Percentiles rank a stretch among this genome's conserved stretches.
These are phyloP conservation scores for Cutaneotrichosporon curvatum DNA, from an alignment of 1,284 basidiomycete genomes.

Conservation along the genomic window DNA sequence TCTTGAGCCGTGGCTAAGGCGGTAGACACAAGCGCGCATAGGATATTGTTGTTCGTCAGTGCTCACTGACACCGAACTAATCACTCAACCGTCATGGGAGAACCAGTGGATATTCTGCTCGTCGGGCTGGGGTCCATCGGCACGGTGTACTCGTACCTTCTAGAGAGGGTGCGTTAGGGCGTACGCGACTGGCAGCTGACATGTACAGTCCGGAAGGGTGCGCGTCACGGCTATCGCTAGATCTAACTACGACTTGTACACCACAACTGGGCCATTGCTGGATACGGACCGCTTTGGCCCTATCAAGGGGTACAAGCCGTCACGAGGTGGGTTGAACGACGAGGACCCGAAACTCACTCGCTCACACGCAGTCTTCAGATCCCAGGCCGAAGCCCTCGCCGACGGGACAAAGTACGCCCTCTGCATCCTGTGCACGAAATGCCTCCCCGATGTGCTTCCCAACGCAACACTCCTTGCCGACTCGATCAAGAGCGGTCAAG, in stretches of 20 bases:
- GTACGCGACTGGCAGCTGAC: background rate
- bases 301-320: conserved; percentile 56
- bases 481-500: conserved; percentile 53
- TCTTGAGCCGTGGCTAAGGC: too few relatives aligned
- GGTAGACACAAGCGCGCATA: too few relatives aligned
- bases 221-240: conserved; percentile 67
- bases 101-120: conserved; percentile 43
- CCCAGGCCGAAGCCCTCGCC: conserved; percentile 53
- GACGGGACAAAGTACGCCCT: conserved; percentile 56
- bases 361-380: conserved; percentile 52
- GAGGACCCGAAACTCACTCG: background rate
- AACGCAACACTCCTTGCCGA: conserved; percentile 58
- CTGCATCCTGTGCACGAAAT: conserved; percentile 65
- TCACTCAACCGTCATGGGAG: conserved; percentile 2
- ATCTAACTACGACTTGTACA: conserved; percentile 60
- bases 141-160: conserved; percentile 55
- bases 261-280: conserved; percentile 52
- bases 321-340: conserved; percentile 49
- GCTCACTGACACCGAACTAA: too few relatives aligned
- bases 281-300: conserved; percentile 57
- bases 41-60: too few relatives aligned
- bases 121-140: conserved; percentile 52
- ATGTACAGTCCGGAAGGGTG: conserved; percentile 51
- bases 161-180: conserved; percentile 47
- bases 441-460: conserved; percentile 59